These are phyloP conservation scores for Porphyrellus sp. DNA, from an alignment of 1,284 basidiomycete genomes.

Conservation along the genomic window DNA sequence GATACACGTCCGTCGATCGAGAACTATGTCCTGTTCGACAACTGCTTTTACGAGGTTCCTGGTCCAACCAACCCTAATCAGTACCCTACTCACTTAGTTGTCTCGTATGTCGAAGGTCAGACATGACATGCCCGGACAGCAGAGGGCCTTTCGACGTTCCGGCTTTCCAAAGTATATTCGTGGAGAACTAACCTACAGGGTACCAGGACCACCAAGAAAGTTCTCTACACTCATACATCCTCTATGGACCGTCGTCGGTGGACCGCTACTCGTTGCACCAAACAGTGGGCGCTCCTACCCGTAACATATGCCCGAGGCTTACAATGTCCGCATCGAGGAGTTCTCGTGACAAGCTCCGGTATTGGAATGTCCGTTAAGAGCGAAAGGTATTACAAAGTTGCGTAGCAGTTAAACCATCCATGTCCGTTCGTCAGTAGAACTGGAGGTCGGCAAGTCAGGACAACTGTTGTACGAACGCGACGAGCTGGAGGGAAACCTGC, in stretches of 20 bases:
- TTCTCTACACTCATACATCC: background rate
- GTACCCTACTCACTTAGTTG: no score
- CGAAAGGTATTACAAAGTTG: background rate
- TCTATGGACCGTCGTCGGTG: background rate
- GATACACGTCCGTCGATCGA: conserved; percentile 29
- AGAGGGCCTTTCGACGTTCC: background rate
- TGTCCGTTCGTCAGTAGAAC: conserved; percentile 23
- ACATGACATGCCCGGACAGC: background rate
- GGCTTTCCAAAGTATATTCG: background rate
- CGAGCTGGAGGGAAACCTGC: background rate
- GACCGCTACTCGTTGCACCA: background rate
- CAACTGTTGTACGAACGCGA: background rate
- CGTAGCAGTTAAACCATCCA: conserved; percentile 4
- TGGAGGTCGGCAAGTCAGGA: conserved; percentile 3
- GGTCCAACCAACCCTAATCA: conserved; percentile 30
- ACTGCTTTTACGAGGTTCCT: conserved; percentile 29
- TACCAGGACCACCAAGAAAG: background rate
- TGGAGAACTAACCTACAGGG: background rate
- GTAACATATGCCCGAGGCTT: background rate
- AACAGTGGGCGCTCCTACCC: background rate
- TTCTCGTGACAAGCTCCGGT: background rate
- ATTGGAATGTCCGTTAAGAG: background rate
- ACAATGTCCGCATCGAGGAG: background rate
- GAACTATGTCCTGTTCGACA: conserved; percentile 25
- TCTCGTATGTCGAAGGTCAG: background rate